A percentile compares a stretch with the other conserved stretches of the same genome.
Conservation (phyloP, 2,329 filamentous ascomycete species). For the Exophiala calicioides region DNA sequence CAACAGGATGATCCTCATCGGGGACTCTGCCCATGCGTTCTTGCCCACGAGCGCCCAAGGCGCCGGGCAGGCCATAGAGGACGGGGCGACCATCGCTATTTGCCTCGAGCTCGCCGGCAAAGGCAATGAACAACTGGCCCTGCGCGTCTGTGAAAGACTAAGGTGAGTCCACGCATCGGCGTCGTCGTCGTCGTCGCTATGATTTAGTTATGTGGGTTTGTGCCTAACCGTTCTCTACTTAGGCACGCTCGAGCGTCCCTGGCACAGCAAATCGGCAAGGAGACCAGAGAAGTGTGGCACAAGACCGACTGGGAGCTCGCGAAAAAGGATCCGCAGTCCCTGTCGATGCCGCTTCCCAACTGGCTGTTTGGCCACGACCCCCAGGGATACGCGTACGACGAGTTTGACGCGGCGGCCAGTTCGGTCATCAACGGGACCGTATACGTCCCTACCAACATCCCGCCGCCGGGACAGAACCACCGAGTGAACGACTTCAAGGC, state of each 20-base stretch:
- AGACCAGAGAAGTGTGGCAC: slow-evolving; percentile 54
- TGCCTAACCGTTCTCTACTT: background rate
- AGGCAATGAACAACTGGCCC: slow-evolving; percentile 12
- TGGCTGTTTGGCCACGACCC: too few species aligned
- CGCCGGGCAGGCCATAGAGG: slow-evolving; percentile 53
- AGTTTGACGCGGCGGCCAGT: too few species aligned
- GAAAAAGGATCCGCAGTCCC: slow-evolving; percentile 35
- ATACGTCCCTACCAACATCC: too few species aligned
- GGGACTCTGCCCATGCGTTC: slow-evolving; percentile 54
- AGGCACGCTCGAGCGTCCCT: slow-evolving; percentile 50
- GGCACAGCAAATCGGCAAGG: slow-evolving; percentile 50
- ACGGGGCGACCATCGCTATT: slow-evolving; percentile 49
- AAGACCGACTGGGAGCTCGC: slow-evolving; percentile 53
- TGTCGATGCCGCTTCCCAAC: slow-evolving; percentile 6
- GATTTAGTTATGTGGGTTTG: too few species aligned
- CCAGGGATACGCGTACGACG: too few species aligned
- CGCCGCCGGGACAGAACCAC: slow-evolving; percentile 7
- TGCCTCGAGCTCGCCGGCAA: slow-evolving; percentile 37
- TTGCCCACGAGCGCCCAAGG: slow-evolving; percentile 51
- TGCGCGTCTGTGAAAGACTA: background rate
- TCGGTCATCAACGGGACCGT: too few species aligned
- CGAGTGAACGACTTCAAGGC: slow-evolving; percentile 9
- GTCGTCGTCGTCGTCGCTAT: too few species aligned
- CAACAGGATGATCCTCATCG: slow-evolving; percentile 47
- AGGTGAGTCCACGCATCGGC: too few species aligned